Percentiles rank a stretch among this genome's conserved stretches.
phyloP scores from a whole-genome alignment of 2,329 filamentous ascomycete genomes.

The Alternaria triticimaculans region DNA sequence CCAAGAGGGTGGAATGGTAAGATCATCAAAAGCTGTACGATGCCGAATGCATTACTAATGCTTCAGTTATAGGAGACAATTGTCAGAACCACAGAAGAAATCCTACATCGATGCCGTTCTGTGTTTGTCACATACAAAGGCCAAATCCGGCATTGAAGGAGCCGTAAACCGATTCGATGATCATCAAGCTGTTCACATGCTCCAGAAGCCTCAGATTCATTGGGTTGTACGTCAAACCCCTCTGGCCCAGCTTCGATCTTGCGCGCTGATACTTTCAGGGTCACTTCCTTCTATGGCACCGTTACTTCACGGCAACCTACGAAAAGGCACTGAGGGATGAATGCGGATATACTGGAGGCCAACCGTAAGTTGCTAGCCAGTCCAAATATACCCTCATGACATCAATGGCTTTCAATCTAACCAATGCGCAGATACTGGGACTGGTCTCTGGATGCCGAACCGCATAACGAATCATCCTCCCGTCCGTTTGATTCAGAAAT shows the following conservation, averaged over 20 bases:
- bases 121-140: constrained; percentile 25
- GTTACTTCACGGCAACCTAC: constrained; percentile 30
- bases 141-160: constrained; percentile 22
- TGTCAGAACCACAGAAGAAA: constrained; percentile 22
- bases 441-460: constrained; percentile 31
- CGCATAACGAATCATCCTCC: constrained; percentile 16
- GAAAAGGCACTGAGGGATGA: constrained; percentile 29
- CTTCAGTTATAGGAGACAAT: constrained; percentile 19
- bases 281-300: constrained; percentile 31
- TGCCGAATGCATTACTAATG: neutral
- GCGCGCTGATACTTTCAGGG: neutral
- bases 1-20: constrained; percentile 24
- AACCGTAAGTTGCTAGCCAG: constrained; percentile 10
- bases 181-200: constrained; percentile 27
- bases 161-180: constrained; percentile 33
- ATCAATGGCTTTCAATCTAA: neutral
- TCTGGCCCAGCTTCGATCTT: neutral
- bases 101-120: constrained; percentile 32
- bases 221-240: constrained; percentile 18
- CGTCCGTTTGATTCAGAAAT: constrained; percentile 21
- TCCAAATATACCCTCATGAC: neutral
- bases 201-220: constrained; percentile 31
- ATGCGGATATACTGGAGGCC: constrained; percentile 28
- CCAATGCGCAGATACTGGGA: constrained; percentile 43
- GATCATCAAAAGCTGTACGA: neutral